Conservation (phyloP, 208 protist species). For the Trypanosoma vivax region DNA sequence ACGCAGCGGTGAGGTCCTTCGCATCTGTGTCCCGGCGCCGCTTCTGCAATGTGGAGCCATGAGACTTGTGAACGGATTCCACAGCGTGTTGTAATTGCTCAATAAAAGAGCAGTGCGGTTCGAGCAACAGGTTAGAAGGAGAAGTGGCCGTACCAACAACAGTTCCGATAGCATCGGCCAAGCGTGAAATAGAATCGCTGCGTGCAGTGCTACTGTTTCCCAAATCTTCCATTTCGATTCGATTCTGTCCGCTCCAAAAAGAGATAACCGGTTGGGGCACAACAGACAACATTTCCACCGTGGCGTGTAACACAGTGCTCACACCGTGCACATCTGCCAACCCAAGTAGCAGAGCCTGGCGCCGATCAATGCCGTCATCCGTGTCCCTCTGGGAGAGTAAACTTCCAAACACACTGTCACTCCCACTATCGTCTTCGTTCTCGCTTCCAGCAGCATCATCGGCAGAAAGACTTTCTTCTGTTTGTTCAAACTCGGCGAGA, state of each 20-base stretch:
- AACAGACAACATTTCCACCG: slow-evolving; percentile 18
- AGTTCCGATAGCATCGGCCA: too few species aligned
- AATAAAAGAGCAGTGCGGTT: slow-evolving; percentile 5
- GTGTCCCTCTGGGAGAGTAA: background rate
- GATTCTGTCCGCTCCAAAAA: background rate
- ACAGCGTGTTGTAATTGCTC: slow-evolving; percentile 8
- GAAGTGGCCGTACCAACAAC: too few species aligned
- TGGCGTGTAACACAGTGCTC: slow-evolving; percentile 7
- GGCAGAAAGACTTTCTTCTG: background rate
- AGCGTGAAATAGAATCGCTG: background rate
- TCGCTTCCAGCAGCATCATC: background rate
- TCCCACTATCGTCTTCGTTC: slow-evolving; percentile 3
- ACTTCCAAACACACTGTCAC: background rate
- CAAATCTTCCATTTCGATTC: background rate
- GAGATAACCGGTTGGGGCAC: slow-evolving; percentile 14
- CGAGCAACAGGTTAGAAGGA: too few species aligned
- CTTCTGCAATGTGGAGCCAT: background rate
- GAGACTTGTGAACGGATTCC: background rate
- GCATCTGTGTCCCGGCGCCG: background rate
- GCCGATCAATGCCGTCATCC: background rate
- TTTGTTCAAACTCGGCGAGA: background rate
- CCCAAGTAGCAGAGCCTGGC: slow-evolving; percentile 3
- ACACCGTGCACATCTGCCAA: slow-evolving; percentile 13
- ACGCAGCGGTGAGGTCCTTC: too few species aligned
- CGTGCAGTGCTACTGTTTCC: background rate